Base-by-base conservation (phyloP, 179 eudicot species). In the Silene noctiflora region DNA sequence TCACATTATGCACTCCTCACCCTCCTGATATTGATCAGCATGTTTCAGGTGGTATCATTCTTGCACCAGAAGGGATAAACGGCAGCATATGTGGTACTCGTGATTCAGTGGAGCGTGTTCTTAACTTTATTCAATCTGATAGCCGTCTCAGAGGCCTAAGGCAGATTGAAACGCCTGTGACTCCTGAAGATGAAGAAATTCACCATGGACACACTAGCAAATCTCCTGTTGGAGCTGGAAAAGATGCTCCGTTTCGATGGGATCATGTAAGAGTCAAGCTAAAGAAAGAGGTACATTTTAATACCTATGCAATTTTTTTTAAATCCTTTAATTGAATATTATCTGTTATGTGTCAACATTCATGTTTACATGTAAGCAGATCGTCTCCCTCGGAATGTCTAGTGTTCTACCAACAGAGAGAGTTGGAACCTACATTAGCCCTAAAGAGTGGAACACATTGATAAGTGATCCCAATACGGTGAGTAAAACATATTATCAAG, bases 41-140 rank as follows among this genome's bases (percentile, higher is more conserved):
- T 86, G 94, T 94, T 86, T 94, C 98, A 91, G 99, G 99, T 72
- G 99, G 99, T 71, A 93, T 95, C 62, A 95, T 95, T 80, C 99
- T 95, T 74, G 99, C 99, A 48, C 96, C 98, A 35, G 99, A 95
- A 86, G 99, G 99, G 78, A 93, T 95, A 71, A 95, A 95, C 75
- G 98, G 99, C 14, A 95, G 99, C 87, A 89, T 93, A 80, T 95
- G 99, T 83, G 99, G 98, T 39, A 84, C 85, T 25, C 84, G 88
- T 42, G 85, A 93, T 75, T 83, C 97, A 46, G 99, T 95, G 55
- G 97, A 93, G 72, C 83, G 84, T 67, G 97, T 95, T 66, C 89
- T 95, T 67, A 76, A 82, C 58, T 95, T 88, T 75, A 91, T 95
- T 82, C 96, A 95, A 78, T 81, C 83, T 67, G 97, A 95, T 81